Evolutionary conservation across 108 stramenopile genomes (phyloP), one percentile per base, ranked within the genome.

Genomic region (Tribonema minus): DNA sequence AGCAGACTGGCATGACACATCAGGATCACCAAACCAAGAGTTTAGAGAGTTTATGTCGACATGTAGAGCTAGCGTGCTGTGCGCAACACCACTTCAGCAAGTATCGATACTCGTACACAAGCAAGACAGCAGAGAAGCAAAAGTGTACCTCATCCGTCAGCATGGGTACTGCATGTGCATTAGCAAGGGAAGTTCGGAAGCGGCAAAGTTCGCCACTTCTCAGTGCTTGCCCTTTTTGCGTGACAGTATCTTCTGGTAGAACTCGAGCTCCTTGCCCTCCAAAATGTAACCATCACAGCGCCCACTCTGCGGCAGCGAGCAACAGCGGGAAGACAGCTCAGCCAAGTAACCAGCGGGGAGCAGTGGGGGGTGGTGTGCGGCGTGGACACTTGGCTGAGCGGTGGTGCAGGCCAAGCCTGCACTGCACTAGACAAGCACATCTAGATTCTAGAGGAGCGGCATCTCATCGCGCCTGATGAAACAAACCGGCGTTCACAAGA

Each of bases 271-370:
- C 69, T 91, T 89, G 77, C 98, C 98, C 86, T 99, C 98, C 71
- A 99, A 87, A 83, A 99, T 91, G 86, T 93, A 92, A 70, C 98
- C 98, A 61, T 99, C 98, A 70, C 92, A 92, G 64, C 98, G 92
- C 85, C 96, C 98, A 67, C 88, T 88, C 91, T 99, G 96, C 7
- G 15, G n/a, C 6, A 39, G 15, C 40, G 20, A 7, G 15, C 25
- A 2, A 70, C 12, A 27, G 38, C 27, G 0, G 2, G 25, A 27
- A 37, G 7, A 9, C 1, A 63, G 30, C 0, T 32, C 7, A 20
- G 36, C 25, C 25, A 36, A 37, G 1, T 3, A 26, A 25, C 0
- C 20, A 3, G 7, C 0, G 7, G 27, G 0, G 20, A 6, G 36
- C 0, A 36, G 33, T n/a, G 64, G 31, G 6, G 23, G 46, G 23